Evolutionary conservation across 2,329 filamentous ascomycete genomes (phyloP), one percentile per base, ranked within the genome.

Genomic region (Nothophaeocryptopus gaeumannii): DNA sequence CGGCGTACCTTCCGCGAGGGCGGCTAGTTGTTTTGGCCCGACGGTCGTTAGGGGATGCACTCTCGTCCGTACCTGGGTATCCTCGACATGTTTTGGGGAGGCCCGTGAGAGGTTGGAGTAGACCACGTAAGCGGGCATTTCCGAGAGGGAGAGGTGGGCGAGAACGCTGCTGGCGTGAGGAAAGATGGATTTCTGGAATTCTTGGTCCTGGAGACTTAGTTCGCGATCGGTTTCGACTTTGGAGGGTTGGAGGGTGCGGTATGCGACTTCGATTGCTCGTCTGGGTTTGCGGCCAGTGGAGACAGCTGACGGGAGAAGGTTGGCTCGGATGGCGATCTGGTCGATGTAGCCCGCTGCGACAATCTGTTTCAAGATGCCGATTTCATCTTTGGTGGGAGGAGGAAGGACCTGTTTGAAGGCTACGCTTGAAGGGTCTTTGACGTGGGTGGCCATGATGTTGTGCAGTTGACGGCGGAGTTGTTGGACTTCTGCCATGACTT

Each of bases 331-430:
- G 39, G 93, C 93, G 35, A 99, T 81, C 60, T 96, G 88, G 70
- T 99, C 93, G 63, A 97, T 83, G 72, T 96, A 97, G 1, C 92
- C 93, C 0, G 89, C 86, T 0, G 92, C 89, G 15, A 89, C 84
- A 72, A 97, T 95, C 66, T 96, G 89, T 68, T 95, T 95, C 26
- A 99, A 76, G 1, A 89, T 83, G 39, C 84, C 84, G 26, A 95
- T 75, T 64, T 69, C 85, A 58, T 84, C 86, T 5, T 83, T 73
- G 0, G 81, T 80, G 74, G 79, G 74, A 65, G 83, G 66, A 67
- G 80, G 70, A 72, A 92, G 58, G 1, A 38, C 45, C 10, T 50
- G 47, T 13, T 43, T 40, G 55, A 58, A 62, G 8, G 50, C 71
- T 78, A 53, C 5, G 13, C 36, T 44, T n/a, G 38, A 38, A 16